Base-by-base conservation (phyloP, 345 rosid genomes). In the Jatropha curcas region DNA sequence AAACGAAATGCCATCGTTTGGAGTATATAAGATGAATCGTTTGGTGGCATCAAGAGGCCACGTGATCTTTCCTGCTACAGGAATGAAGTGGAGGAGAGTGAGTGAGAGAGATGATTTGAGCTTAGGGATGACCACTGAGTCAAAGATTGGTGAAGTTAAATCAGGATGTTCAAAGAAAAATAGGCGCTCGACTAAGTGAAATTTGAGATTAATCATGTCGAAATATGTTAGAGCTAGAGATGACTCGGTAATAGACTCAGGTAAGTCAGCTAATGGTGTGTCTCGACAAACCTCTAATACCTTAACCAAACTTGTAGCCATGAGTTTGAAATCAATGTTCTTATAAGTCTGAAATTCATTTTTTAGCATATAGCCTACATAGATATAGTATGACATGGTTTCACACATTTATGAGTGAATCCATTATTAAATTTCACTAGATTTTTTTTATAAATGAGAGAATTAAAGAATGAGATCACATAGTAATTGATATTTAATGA, bases 21-120 rank as follows among this genome's bases (percentile, higher is more conserved):
- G 56, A 8, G 48, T 13, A 67, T 74, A 74, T 5, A 14, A 50
- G 66, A 74, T 24, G 72, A 60, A 11, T 58, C 72, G 73, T 22
- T 4, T 25, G n/a, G 28, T 28, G 0, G 71, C 19, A 0, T 73
- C 2, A 5, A 27, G 30, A 5, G 68, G 72, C 78, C 78, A 74
- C 8, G 27, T 35, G 55, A 74, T 27, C 24, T 67, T 22, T 12
- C 78, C 78, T 24, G 78, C 73, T 27, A 75, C 13, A 9, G 60
- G 78, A 43, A 68, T 61, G 68, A 67, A 75, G 39, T 35, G 67
- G 12, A 33, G 37, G 46, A 74, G 72, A 9, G 72, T 50, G 3
- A 43, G 51, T 22, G 77, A 67, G 37, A 74, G 73, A 1, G 78
- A 67, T 35, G 41, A 20, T 20, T 67, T 75, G 1, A 75, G 73